Evolutionary conservation across 306 rosid genomes (phyloP).

Genomic region (Morella rubra): DNA sequence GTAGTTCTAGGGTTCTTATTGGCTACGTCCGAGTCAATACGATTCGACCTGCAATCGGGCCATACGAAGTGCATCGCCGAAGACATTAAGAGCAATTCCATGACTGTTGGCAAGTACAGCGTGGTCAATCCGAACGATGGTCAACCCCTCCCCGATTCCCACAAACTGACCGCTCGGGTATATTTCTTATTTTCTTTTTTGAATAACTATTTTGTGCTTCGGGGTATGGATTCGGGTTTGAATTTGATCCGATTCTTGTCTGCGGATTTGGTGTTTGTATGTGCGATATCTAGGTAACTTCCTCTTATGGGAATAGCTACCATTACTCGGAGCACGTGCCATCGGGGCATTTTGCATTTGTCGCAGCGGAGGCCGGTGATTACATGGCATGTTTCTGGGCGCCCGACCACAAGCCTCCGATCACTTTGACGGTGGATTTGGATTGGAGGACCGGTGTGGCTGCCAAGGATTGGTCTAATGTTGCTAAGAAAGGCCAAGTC

Average conservation of each 20-base stretch:
- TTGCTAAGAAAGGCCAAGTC: constrained; percentile 89
- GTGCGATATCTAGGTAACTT: constrained; percentile 60
- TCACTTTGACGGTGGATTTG: constrained; percentile 64
- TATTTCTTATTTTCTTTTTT: not conserved
- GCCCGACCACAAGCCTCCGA: constrained; percentile 53
- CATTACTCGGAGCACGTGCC: constrained; percentile 70
- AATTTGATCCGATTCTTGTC: not conserved
- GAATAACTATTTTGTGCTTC: not conserved
- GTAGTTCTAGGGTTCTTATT: constrained; percentile 41
- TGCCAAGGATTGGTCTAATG: constrained; percentile 91
- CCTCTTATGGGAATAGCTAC: constrained; percentile 64
- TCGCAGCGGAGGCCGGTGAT: constrained; percentile 76
- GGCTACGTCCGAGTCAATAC: constrained; percentile 59
- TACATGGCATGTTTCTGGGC: constrained; percentile 93
- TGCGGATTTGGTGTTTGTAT: constrained; percentile 13
- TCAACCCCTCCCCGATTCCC: constrained; percentile 65
- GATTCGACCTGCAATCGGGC: constrained; percentile 86
- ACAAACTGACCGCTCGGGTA: constrained; percentile 85
- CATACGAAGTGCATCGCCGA: constrained; percentile 88
- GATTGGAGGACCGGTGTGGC: constrained; percentile 96
- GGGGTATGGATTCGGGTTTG: not conserved
- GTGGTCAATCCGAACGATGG: constrained; percentile 67
- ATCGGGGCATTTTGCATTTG: constrained; percentile 68
- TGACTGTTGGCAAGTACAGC: constrained; percentile 84
- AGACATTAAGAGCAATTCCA: constrained; percentile 75